Evolutionary conservation across 1,284 basidiomycete species (phyloP), one percentile per base, ranked within the genome.

Genomic region (Leccinum fuscescens): DNA sequence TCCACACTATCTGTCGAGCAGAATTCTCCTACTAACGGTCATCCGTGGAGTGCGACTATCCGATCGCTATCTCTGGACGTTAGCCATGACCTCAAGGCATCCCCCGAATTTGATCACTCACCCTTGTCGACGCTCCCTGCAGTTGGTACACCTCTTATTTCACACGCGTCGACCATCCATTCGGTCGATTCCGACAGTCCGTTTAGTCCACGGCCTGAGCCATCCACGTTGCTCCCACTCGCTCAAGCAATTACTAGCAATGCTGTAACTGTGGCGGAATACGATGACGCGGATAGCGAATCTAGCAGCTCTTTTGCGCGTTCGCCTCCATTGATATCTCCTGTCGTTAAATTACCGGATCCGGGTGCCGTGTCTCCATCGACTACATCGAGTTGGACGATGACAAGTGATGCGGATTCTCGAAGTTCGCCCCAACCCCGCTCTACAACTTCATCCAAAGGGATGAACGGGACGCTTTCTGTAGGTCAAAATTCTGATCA

Each of bases 1-100:
- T 74, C 72, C 2, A 76, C 72, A 3, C 70, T 72, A 42, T 67
- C 73, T 7, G 69, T 74, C 7, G 70, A 72, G n/a, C 72, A 74
- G 49, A 58, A 35, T 55, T 72, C 59, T 46, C 70, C 72, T 24
- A 66, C 54, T 0, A 68, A 71, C 14, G 61, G 51, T 48, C 68
- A 60, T 7, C 56, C 51, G 5, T 69, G 68, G 64, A 60, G 62
- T 29, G 11, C 17, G 31, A 33, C 59, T 2, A 50, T 64, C 42
- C 64, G 29, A 46, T 50, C 70, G 4, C 42, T 62, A 17, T 57
- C 66, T 52, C 48, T 66, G 14, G 62, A 62, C 7, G 48, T 39
- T 37, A 42, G 24, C 3, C 46, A 61, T 22, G 54, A 66, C 39
- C 14, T 44, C 17, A 68, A 66, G 51, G 52, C 39, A 12, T 70